Evolutionary conservation across 805 yeast species (phyloP).

Genomic region (Ogataea ganodermae): DNA sequence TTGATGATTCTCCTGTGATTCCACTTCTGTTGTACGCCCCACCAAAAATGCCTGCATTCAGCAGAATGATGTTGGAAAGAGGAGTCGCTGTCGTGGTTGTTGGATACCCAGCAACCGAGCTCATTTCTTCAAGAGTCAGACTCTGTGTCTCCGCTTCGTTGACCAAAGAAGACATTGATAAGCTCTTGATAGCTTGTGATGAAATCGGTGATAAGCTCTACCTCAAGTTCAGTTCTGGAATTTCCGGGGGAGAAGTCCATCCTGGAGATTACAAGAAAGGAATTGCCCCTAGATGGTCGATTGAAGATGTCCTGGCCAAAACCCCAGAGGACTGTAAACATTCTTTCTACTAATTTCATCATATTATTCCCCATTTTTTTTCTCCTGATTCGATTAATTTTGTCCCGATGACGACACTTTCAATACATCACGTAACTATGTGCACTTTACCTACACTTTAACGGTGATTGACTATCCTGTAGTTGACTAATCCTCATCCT

Average conservation of each 20-base stretch:
- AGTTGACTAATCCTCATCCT: not conserved
- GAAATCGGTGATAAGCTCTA: slow-evolving; percentile 77
- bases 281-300: slow-evolving; percentile 68
- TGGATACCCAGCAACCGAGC: slow-evolving; percentile 97
- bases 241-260: slow-evolving; percentile 58
- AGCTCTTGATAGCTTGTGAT: slow-evolving; percentile 65
- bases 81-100: slow-evolving; percentile 94
- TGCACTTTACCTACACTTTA: not conserved
- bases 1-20: slow-evolving; percentile 94
- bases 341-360: slow-evolving; percentile 19
- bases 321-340: slow-evolving; percentile 65
- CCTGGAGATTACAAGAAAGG: slow-evolving; percentile 59
- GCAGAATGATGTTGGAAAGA: slow-evolving; percentile 74
- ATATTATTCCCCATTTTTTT: not conserved
- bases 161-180: slow-evolving; percentile 92
- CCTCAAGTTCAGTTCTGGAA: slow-evolving; percentile 77
- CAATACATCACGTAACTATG: slow-evolving; percentile 2
- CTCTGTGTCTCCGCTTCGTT: slow-evolving; percentile 90
- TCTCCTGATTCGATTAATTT: slow-evolving; percentile 4
- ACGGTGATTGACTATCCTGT: not conserved
- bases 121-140: slow-evolving; percentile 86
- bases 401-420: slow-evolving; percentile 7
- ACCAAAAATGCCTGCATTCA: slow-evolving; percentile 89
- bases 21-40: slow-evolving; percentile 89
- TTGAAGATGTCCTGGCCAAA: slow-evolving; percentile 72